phyloP scores from a whole-genome alignment of 139 green algal species.

The Marvania coccoides region DNA sequence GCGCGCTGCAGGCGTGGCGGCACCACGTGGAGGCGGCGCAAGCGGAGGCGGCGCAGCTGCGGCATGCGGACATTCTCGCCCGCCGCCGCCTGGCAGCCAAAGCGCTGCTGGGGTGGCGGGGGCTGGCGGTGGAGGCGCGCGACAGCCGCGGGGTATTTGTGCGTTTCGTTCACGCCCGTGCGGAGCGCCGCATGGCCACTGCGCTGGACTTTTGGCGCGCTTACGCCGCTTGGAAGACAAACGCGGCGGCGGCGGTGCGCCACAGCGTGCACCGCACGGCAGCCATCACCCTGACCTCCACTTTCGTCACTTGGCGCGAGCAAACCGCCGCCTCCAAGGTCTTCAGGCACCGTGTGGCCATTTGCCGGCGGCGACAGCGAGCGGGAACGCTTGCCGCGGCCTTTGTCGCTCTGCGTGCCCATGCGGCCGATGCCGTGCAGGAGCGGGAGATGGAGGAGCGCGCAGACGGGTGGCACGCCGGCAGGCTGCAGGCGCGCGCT shows the following conservation, averaged over 20 bases:
- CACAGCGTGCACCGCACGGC: not conserved
- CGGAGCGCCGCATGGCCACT: not conserved
- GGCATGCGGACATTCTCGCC: not conserved
- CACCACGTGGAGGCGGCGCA: not conserved
- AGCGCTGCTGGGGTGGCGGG: not conserved
- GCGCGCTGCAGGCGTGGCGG: not conserved
- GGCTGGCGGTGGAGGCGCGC: not conserved
- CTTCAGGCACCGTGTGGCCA: not conserved
- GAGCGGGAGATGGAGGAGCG: constrained; percentile 2
- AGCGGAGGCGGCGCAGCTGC: not conserved
- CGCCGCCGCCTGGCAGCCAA: not conserved
- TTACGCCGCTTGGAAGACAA: not conserved
- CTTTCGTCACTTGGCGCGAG: not conserved
- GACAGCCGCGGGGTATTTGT: not conserved
- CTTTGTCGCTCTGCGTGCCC: not conserved
- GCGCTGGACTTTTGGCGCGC: not conserved
- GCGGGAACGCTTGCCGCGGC: not conserved
- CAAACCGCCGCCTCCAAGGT: not conserved
- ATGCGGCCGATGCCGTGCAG: not conserved
- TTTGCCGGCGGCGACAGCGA: constrained; percentile 6
- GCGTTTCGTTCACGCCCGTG: not conserved
- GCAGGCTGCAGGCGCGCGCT: constrained; percentile 7
- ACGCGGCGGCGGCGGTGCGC: not conserved
- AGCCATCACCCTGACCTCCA: not conserved
- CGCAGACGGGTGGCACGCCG: not conserved